phyloP scores from a whole-genome alignment of 192 early-diverging fungal species.

The Linnemannia zychae region DNA sequence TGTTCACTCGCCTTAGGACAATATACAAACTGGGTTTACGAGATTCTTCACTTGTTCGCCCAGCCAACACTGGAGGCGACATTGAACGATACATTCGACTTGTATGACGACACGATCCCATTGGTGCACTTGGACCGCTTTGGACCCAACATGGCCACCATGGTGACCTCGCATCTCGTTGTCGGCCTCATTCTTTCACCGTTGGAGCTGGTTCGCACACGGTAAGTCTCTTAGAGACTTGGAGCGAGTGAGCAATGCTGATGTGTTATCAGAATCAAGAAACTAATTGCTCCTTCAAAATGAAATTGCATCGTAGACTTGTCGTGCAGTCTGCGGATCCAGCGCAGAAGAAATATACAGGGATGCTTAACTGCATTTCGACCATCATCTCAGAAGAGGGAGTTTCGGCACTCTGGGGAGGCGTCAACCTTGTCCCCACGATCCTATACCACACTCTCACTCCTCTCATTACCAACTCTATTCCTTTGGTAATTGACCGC shows the following conservation, averaged over 20 bases:
- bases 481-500: conserved; percentile 75
- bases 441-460: conserved; percentile 83
- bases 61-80: conserved; percentile 90
- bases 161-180: conserved; percentile 78
- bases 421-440: conserved; percentile 81
- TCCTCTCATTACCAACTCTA: conserved; percentile 77
- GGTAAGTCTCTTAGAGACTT: conserved; percentile 61
- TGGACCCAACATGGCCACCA: conserved; percentile 76
- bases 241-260: not conserved
- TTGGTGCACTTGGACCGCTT: conserved; percentile 70
- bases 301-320: conserved; percentile 62
- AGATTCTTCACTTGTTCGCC: conserved; percentile 77
- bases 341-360: conserved; percentile 83
- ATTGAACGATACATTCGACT: conserved; percentile 90
- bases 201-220: conserved; percentile 89
- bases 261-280: not conserved
- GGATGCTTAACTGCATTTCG: conserved; percentile 80
- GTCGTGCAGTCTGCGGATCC: conserved; percentile 88
- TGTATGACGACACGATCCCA: conserved; percentile 90
- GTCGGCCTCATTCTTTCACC: conserved; percentile 90
- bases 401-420: conserved; percentile 74
- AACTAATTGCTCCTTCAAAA: not conserved
- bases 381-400: conserved; percentile 87
- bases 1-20: conserved; percentile 66
- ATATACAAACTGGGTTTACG: conserved; percentile 83